Evolutionary conservation across 805 yeast genomes (phyloP).

Genomic region (Ogataea glucozyma): DNA sequence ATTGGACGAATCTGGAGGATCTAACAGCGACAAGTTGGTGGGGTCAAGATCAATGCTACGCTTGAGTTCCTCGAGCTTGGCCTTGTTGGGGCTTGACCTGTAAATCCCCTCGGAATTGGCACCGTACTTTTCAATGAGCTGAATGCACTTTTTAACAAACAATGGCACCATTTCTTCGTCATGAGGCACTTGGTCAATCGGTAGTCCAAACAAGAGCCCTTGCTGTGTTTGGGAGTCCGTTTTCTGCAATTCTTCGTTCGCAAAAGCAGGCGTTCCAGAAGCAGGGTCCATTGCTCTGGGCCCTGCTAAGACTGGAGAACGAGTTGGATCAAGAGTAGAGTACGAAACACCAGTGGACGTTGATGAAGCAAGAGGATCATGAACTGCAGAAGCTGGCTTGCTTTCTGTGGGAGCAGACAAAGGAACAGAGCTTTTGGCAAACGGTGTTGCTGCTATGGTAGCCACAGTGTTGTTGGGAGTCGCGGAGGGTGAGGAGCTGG

Average conservation of each 20-base stretch:
- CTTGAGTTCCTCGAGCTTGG: conserved; percentile 71
- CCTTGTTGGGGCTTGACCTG: conserved; percentile 76
- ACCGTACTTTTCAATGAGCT: conserved; percentile 83
- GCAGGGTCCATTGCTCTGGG: conserved; percentile 11
- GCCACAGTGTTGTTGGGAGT: conserved; percentile 2
- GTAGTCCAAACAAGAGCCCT: conserved; percentile 72
- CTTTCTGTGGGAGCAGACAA: not conserved
- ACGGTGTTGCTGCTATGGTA: not conserved
- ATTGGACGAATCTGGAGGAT: conserved; percentile 54
- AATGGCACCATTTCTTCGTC: conserved; percentile 93
- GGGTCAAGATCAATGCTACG: conserved; percentile 77
- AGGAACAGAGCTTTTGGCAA: not conserved
- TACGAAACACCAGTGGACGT: conserved; percentile 13
- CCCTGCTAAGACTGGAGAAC: conserved; percentile 22
- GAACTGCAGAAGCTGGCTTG: too few species aligned
- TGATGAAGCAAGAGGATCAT: not conserved
- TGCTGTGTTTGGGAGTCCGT: conserved; percentile 6
- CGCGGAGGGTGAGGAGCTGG: conserved; percentile 8
- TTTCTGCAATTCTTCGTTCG: not conserved
- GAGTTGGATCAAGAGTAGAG: conserved; percentile 31
- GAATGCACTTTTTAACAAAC: conserved; percentile 84
- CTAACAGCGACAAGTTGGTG: conserved; percentile 51
- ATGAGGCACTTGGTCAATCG: conserved; percentile 75
- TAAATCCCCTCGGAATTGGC: conserved; percentile 86
- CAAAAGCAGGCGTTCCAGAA: not conserved